Evolutionary conservation across 2,329 filamentous ascomycete species (phyloP).

Genomic region (Sphaerostilbella broomeana): DNA sequence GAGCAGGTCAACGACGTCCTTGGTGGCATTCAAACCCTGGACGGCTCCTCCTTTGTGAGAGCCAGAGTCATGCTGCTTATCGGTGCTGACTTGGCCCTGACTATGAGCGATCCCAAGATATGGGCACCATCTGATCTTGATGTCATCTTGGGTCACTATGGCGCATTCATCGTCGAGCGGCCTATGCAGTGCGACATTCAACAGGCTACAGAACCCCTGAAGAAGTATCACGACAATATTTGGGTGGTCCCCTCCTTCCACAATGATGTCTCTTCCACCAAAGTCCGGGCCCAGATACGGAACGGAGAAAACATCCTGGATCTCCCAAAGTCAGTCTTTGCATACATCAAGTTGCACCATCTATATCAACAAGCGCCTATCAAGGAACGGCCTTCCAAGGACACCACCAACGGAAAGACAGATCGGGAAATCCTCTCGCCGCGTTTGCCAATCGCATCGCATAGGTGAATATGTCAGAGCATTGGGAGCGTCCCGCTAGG

Average conservation of each 20-base stretch:
- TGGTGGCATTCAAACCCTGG: conserved; percentile 64
- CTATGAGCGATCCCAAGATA: conserved; percentile 61
- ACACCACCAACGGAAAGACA: conserved; percentile 5
- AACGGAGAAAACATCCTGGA: conserved; percentile 74
- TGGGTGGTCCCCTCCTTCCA: conserved; percentile 80
- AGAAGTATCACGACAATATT: conserved; percentile 72
- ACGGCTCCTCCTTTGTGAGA: conserved; percentile 51
- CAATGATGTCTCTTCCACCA: conserved; percentile 70
- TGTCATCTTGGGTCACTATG: conserved; percentile 73
- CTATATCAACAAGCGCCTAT: conserved; percentile 46
- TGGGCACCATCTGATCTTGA: conserved; percentile 78
- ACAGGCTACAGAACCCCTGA: conserved; percentile 67
- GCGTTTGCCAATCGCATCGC: conserved; percentile 6
- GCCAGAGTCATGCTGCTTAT: conserved; percentile 71
- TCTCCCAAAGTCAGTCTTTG: conserved; percentile 60
- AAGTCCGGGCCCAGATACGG: conserved; percentile 71
- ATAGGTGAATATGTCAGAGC: conserved; percentile 3
- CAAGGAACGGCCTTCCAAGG: conserved; percentile 4
- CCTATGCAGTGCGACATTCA: conserved; percentile 72
- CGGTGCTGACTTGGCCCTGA: conserved; percentile 64
- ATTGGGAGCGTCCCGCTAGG: too few relatives aligned
- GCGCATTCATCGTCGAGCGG: conserved; percentile 73
- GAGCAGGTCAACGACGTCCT: conserved; percentile 74
- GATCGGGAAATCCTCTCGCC: conserved; percentile 6
- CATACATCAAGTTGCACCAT: conserved; percentile 59